phyloP scores from a whole-genome alignment of 2,329 filamentous ascomycete genomes.

The Monosporascus sp. region DNA sequence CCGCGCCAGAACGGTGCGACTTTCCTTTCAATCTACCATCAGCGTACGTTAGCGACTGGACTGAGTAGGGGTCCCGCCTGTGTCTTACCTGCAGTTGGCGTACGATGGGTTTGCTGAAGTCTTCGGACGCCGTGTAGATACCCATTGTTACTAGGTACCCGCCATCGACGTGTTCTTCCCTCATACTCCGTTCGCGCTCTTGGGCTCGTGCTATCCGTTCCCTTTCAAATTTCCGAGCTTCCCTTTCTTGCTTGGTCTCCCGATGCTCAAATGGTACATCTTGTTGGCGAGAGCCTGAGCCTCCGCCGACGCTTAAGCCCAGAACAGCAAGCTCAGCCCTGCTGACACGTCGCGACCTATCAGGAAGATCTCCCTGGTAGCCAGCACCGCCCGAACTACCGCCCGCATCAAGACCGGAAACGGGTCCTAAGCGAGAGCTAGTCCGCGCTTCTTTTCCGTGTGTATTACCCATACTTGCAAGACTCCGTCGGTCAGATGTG shows the following conservation, averaged over 20 bases:
- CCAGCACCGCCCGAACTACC: constrained; percentile 14
- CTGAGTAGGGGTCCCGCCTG: neutral
- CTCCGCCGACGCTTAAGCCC: constrained; percentile 32
- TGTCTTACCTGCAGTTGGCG: constrained; percentile 77
- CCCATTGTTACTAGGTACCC: constrained; percentile 92
- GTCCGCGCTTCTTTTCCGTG: constrained; percentile 19
- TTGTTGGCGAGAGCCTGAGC: constrained; percentile 32
- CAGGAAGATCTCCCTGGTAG: constrained; percentile 16
- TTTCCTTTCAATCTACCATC: constrained; percentile 74
- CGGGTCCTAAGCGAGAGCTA: constrained; percentile 11
- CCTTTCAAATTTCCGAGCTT: constrained; percentile 77
- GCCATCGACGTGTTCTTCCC: constrained; percentile 88
- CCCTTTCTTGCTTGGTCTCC: constrained; percentile 87
- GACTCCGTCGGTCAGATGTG: no score
- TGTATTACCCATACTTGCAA: constrained; percentile 18
- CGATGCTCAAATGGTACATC: constrained; percentile 56
- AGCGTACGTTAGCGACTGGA: constrained; percentile 5
- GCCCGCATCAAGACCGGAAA: constrained; percentile 12
- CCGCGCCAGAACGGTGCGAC: constrained; percentile 95
- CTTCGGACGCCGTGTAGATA: constrained; percentile 85
- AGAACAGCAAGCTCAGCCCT: constrained; percentile 44
- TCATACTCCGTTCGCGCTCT: constrained; percentile 85
- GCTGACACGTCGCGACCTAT: constrained; percentile 27
- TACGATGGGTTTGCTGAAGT: constrained; percentile 85
- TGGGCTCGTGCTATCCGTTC: constrained; percentile 71